phyloP scores from a whole-genome alignment of 140 eudicot genomes.

The Bidens hawaiensis region DNA sequence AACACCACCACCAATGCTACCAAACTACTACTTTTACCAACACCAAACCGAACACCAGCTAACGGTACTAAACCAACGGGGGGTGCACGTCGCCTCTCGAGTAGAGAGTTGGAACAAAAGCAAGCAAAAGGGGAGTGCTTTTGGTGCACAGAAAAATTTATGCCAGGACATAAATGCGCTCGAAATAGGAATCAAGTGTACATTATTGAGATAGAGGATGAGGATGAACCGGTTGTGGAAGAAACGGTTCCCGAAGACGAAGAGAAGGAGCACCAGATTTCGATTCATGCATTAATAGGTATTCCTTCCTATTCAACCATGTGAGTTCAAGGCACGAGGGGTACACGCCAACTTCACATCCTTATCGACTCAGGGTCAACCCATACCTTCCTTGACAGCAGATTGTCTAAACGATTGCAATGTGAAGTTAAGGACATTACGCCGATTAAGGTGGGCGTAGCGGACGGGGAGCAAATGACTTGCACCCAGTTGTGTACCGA shows the following conservation, averaged over 20 bases:
- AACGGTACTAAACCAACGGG: no score
- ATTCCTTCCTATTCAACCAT: conserved; percentile 4
- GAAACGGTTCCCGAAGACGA: not conserved
- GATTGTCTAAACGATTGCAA: not conserved
- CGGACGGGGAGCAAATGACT: not conserved
- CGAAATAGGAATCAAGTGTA: no score
- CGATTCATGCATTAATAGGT: not conserved
- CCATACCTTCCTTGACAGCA: conserved; percentile 8
- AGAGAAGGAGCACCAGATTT: not conserved
- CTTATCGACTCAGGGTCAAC: not conserved
- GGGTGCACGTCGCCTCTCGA: no score
- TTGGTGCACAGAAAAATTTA: no score
- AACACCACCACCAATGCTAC: no score
- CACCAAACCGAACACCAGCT: no score
- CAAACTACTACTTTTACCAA: no score
- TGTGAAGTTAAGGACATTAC: not conserved
- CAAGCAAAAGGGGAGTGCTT: no score
- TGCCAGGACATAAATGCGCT: no score
- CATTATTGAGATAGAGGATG: not conserved
- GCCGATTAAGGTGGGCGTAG: no score
- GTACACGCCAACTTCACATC: not conserved
- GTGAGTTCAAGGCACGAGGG: not conserved
- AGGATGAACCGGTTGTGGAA: not conserved
- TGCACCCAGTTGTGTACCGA: not conserved
- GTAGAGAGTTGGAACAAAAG: no score